Evolutionary conservation across 176 grass and related monocot species (phyloP).

Genomic region (Eremochloa ophiuroides): DNA sequence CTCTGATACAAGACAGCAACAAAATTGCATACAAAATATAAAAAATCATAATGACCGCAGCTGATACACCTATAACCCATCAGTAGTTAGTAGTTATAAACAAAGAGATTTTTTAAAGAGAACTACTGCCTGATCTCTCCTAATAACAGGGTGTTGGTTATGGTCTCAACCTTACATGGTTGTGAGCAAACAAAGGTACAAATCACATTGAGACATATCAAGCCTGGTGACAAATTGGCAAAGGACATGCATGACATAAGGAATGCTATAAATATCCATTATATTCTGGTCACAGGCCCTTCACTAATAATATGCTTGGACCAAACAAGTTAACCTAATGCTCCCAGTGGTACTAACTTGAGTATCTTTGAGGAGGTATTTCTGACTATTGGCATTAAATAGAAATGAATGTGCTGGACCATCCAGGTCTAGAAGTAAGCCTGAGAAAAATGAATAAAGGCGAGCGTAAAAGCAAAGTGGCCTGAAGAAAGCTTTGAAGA

Average conservation of each 20-base stretch:
- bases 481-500: neutral
- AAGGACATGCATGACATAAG: conserved; percentile 11
- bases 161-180: neutral
- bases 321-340: neutral
- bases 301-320: neutral
- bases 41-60: neutral
- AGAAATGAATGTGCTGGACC: conserved; percentile 5
- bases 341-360: neutral
- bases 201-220: neutral
- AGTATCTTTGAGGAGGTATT: neutral
- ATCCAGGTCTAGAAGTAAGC: neutral
- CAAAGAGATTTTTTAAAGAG: neutral
- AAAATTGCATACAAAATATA: neutral
- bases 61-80: neutral
- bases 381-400: neutral
- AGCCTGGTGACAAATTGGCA: neutral
- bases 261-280: neutral
- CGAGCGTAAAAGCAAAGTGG: neutral
- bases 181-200: neutral
- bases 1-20: conserved; percentile 20
- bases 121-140: neutral
- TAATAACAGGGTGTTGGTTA: conserved; percentile 13
- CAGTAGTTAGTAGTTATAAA: neutral
- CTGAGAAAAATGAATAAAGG: neutral
- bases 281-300: conserved; percentile 6